Evolutionary conservation across 305 asterid genomes (phyloP).

Genomic region (Caryopteris hybrid): DNA sequence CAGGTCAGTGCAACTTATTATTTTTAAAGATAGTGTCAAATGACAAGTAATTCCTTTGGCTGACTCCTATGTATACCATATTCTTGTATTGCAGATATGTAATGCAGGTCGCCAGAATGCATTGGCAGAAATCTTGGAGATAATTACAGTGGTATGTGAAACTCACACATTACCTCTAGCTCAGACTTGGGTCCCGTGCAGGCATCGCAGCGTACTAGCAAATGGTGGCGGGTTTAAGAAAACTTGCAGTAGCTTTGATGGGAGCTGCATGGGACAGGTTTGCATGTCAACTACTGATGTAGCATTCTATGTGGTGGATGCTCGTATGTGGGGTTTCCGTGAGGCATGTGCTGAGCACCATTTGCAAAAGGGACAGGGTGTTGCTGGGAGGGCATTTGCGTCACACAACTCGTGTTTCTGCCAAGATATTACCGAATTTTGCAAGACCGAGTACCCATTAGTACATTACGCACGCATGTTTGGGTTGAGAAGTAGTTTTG

Average conservation of each 20-base stretch:
- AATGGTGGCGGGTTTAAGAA: slow-evolving; percentile 80
- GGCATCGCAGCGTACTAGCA: slow-evolving; percentile 72
- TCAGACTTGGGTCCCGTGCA: slow-evolving; percentile 95
- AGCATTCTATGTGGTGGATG: slow-evolving; percentile 77
- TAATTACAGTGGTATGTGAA: slow-evolving; percentile 78
- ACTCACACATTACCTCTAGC: slow-evolving; percentile 85
- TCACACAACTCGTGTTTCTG: slow-evolving; percentile 62
- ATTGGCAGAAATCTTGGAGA: slow-evolving; percentile 79
- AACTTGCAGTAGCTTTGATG: slow-evolving; percentile 88
- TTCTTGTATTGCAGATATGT: slow-evolving; percentile 58
- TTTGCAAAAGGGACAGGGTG: slow-evolving; percentile 88
- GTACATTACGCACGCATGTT: slow-evolving; percentile 92
- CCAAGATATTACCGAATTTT: slow-evolving; percentile 57
- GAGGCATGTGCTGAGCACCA: slow-evolving; percentile 94
- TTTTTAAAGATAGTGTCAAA: slow-evolving; percentile 4
- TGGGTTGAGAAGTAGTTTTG: slow-evolving; percentile 66
- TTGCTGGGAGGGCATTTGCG: slow-evolving; percentile 78
- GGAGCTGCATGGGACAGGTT: slow-evolving; percentile 83
- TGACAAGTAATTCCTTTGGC: slow-evolving; percentile 14
- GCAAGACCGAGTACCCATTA: slow-evolving; percentile 86
- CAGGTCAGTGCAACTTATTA: slow-evolving; percentile 39
- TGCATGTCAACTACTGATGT: slow-evolving; percentile 93
- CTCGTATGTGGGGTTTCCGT: slow-evolving; percentile 84
- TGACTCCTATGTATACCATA: slow-evolving; percentile 17
- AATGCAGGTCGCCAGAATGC: slow-evolving; percentile 89